Percentiles rank a stretch among this genome's conserved stretches.
Conservation (phyloP, 1,139 yeast genomes). For the Candida buenavistaensis region DNA sequence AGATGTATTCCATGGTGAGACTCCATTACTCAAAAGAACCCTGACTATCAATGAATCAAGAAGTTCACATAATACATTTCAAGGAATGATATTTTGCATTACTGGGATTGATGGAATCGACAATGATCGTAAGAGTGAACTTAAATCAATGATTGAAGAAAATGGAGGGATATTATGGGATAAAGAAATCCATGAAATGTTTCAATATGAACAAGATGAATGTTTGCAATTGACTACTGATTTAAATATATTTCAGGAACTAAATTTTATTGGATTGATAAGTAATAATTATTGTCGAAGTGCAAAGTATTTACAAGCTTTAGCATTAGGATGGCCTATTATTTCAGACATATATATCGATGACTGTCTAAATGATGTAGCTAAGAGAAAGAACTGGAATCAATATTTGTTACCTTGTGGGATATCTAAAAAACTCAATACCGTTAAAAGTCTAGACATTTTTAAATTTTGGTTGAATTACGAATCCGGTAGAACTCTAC, state of each 20-base stretch:
- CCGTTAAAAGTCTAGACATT: slow-evolving; percentile 43
- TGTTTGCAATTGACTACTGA: slow-evolving; percentile 15
- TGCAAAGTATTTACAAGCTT: slow-evolving; percentile 75
- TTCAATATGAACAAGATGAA: slow-evolving; percentile 18
- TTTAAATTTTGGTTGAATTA: slow-evolving; percentile 35
- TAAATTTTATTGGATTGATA: slow-evolving; percentile 63
- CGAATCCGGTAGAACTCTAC: slow-evolving; percentile 22
- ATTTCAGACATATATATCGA: slow-evolving; percentile 59
- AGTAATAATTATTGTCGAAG: slow-evolving; percentile 62
- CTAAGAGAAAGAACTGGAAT: slow-evolving; percentile 39
- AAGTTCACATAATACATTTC: too few species aligned
- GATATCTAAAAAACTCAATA: slow-evolving; percentile 38
- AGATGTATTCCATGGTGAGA: slow-evolving; percentile 13
- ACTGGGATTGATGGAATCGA: slow-evolving; percentile 34
- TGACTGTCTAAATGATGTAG: slow-evolving; percentile 43
- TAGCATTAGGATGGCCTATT: slow-evolving; percentile 92
- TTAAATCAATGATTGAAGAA: slow-evolving; percentile 34
- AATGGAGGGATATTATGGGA: slow-evolving; percentile 59
- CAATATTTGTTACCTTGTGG: slow-evolving; percentile 76
- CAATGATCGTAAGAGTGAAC: slow-evolving; percentile 29
- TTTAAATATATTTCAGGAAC: slow-evolving; percentile 18
- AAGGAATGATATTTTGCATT: slow-evolving; percentile 34
- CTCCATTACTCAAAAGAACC: too few species aligned
- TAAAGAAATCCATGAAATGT: slow-evolving; percentile 43
- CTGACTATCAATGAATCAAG: too few species aligned